Evolutionary conservation across 768 basidiomycete genomes (phyloP), one percentile per base, ranked within the genome.

Genomic region (Psilocybe cyanescens): DNA sequence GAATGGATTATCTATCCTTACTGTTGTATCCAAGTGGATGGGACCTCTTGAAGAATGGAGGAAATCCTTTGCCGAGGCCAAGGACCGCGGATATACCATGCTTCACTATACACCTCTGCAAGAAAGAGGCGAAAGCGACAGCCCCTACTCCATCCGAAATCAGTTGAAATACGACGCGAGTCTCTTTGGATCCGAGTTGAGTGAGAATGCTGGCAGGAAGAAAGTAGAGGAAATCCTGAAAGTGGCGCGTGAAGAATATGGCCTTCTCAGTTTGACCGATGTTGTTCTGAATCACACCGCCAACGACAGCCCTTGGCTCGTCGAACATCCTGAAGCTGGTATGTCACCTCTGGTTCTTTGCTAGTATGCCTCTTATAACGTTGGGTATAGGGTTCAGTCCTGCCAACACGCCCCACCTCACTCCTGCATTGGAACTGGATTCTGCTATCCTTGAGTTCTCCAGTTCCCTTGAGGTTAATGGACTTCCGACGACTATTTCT

Each of bases 11-110:
- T 86, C 91, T 35, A 89, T 99, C 69, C 79, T 99, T 58, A 95
- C 93, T 4, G 82, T 97, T 41, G 88, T 99, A 48, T 97, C 95
- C 1, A 99, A 99, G 74, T 99, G 97, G 97, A 97, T 98, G 94
- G 97, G 96, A 1, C 83, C 90, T 1, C 75, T 94, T 37, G 74
- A 79, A 9, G 79, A 88, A 31, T 99, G 97, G 97, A 80, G 77
- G 47, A 80, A 82, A 3, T 87, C 93, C 71, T 92, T 97, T 65
- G 81, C 84, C 52, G 94, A 96, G 75, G 92, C 94, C 9, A 86
- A 88, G 55, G 83, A 92, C 56, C 82, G 97, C 51, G 97, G 97
- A 1, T 99, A 99, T 79, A 99, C 96, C 55, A 97, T 99, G 94
- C 78, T 99, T 46, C 97, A 99, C 71, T 99, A 91, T 81, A 92